Percentiles rank a stretch among this genome's conserved stretches.
Evolutionary conservation across 371 early-diverging fungal species (phyloP).

Genomic region (Smittium culicis): DNA sequence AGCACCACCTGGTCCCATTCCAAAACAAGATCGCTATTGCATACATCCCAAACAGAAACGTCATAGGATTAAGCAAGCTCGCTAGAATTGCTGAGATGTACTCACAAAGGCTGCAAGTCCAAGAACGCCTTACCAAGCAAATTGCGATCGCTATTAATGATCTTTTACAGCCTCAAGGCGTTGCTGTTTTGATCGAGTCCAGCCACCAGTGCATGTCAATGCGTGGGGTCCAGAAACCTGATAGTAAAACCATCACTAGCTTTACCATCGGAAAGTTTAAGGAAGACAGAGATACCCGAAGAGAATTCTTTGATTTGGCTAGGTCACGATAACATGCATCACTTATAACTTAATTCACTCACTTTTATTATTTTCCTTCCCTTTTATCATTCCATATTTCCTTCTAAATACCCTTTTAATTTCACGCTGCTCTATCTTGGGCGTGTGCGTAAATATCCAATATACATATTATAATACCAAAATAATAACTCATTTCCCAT

Average conservation of each 20-base stretch:
- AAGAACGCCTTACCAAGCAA: constrained; percentile 95
- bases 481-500: no score
- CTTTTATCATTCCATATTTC: not conserved
- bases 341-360: not conserved
- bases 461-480: no score
- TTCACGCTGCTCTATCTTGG: not conserved
- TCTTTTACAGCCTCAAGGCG: constrained; percentile 86
- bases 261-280: constrained; percentile 93
- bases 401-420: not conserved
- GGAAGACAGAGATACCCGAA: constrained; percentile 80
- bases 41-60: constrained; percentile 89
- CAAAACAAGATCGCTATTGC: constrained; percentile 90
- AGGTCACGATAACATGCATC: not conserved
- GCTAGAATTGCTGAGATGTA: constrained; percentile 97
- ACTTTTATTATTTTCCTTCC: not conserved
- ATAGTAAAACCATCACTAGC: constrained; percentile 80
- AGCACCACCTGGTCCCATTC: constrained; percentile 98
- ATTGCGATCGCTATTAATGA: constrained; percentile 82
- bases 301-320: constrained; percentile 78
- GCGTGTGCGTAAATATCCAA: no score
- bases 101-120: constrained; percentile 87
- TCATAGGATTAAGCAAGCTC: constrained; percentile 90
- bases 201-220: constrained; percentile 89
- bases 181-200: constrained; percentile 94
- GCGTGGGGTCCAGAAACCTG: constrained; percentile 91